Evolutionary conservation across 768 basidiomycete species (phyloP), one percentile per base, ranked within the genome.

Genomic region (Serendipita vermifera): DNA sequence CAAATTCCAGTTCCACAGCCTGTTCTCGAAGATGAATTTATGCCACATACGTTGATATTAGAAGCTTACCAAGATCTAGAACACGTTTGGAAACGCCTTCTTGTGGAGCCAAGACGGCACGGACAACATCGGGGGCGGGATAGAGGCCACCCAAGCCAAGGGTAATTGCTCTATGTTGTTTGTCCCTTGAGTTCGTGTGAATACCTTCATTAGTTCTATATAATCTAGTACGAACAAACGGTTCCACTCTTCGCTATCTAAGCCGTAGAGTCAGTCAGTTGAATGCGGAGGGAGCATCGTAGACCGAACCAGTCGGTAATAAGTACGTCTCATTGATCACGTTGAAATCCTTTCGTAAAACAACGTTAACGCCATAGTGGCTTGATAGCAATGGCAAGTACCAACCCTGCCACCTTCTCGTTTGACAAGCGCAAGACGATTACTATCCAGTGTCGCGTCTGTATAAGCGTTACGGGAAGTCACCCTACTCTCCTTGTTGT

Each of bases 311-410:
- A 13, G 46, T 51, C 5, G 46, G 46, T 22, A 51, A n/a, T n/a
- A 51, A 51, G 46, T 51, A 51, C 9, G 46, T 22, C 5, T 51
- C 46, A 26, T 51, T 51, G 22, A 51, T 15, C n/a, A 51, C 46
- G 24, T 51, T 51, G 46, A 24, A 51, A 13, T 22, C 24, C 46
- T 51, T 9, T 20, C n/a, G n/a, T n/a, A n/a, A n/a, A 17, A 26
- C 22, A 29, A 26, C 27, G 31, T 17, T 29, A 51, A 29, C 46
- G 7, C 7, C 15, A 22, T n/a, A n/a, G n/a, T n/a, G n/a, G n/a
- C 46, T 51, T 24, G 20, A 29, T 31, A 26, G n/a, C 32, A 5
- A 27, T 11, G 29, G 17, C 9, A 27, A 31, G 24, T 51, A 22
- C 41, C 26, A 15, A 43, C 41, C 9, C 41, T 11, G 11, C 41